phyloP scores from a whole-genome alignment of 2,329 filamentous ascomycete genomes.

The Colletotrichum lindemuthianum region DNA sequence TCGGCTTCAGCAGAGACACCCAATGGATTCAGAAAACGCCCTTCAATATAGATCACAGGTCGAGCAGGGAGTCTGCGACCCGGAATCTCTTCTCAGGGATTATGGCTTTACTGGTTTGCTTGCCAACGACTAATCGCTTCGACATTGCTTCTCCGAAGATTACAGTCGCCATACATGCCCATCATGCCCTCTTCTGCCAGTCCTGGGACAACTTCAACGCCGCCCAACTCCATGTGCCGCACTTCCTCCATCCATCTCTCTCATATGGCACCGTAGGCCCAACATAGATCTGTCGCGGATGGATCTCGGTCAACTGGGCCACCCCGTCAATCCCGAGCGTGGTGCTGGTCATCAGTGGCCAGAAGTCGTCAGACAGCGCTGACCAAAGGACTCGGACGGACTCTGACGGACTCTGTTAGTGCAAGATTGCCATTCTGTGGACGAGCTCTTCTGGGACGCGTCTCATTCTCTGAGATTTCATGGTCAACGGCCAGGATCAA shows the following conservation, averaged over 20 bases:
- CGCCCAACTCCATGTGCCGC: background rate
- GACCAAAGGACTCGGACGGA: constrained; percentile 18
- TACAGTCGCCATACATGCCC: background rate
- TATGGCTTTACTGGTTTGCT: too few relatives aligned
- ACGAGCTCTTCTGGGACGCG: constrained; percentile 3
- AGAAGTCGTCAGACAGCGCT: constrained; percentile 21
- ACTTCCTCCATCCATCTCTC: constrained; percentile 11
- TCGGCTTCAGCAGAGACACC: too few relatives aligned
- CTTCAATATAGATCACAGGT: too few relatives aligned
- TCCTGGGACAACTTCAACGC: constrained; percentile 19
- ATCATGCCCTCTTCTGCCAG: background rate
- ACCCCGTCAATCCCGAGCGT: background rate
- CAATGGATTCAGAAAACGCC: too few relatives aligned
- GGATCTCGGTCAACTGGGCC: background rate
- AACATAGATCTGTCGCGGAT: constrained; percentile 15
- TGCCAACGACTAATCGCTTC: too few relatives aligned
- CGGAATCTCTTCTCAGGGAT: too few relatives aligned
- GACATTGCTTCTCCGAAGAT: too few relatives aligned
- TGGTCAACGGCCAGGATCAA: constrained; percentile 37
- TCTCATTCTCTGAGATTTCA: background rate
- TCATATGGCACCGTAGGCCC: constrained; percentile 20
- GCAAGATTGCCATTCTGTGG: background rate
- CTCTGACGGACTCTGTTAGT: constrained; percentile 1
- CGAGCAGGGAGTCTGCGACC: too few relatives aligned
- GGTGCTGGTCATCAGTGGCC: background rate